Evolutionary conservation across 306 rosid species (phyloP).

Genomic region (Lathyrus tuberosus): DNA sequence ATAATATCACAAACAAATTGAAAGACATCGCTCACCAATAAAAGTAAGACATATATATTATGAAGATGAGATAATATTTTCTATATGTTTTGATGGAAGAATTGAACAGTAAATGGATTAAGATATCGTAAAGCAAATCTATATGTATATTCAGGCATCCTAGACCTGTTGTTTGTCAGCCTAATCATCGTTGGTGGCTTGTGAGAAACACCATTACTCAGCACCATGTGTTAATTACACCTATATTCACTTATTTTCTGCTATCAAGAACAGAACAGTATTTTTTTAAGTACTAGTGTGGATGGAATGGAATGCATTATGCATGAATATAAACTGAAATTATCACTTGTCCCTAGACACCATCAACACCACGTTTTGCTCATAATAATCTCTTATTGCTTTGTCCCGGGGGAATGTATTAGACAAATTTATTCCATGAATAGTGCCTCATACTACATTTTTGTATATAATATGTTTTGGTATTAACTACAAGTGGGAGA

Average conservation of each 20-base stretch:
- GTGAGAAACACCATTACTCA: conserved; percentile 59
- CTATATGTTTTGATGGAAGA: not conserved
- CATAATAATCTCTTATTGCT: conserved; percentile 24
- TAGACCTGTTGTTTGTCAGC: not conserved
- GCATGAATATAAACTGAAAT: conserved; percentile 34
- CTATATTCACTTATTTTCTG: conserved; percentile 15
- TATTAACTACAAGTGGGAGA: too few relatives aligned
- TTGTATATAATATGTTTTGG: not conserved
- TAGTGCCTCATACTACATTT: not conserved
- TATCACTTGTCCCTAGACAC: conserved; percentile 38
- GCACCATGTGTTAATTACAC: conserved; percentile 47
- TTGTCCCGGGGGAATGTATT: conserved; percentile 59
- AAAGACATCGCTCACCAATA: conserved; percentile 5
- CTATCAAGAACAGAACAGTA: conserved; percentile 19
- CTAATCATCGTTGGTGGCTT: not conserved
- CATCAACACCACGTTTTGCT: conserved; percentile 15
- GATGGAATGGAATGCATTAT: conserved; percentile 22
- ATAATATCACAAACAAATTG: conserved; percentile 3
- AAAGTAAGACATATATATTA: conserved; percentile 29
- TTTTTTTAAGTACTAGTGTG: not conserved
- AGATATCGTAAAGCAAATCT: not conserved
- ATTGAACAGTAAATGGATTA: not conserved
- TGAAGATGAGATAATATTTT: conserved; percentile 24
- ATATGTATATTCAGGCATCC: not conserved
- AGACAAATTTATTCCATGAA: conserved; percentile 16